These are phyloP conservation scores for Hymenoscyphus repandus DNA, from an alignment of 2,329 filamentous ascomycete species.

Conservation along the genomic window DNA sequence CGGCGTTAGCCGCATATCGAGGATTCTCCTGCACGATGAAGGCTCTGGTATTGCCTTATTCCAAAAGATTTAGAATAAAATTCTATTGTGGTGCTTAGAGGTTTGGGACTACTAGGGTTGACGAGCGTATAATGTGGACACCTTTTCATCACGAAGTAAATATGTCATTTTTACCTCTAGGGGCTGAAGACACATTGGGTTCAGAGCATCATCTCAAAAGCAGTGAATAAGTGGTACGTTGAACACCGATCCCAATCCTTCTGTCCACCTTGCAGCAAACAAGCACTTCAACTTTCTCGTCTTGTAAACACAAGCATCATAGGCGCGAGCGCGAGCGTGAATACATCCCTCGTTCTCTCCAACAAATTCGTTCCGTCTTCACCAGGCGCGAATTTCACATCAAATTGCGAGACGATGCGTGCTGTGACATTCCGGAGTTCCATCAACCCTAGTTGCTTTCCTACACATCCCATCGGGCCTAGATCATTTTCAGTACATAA, in stretches of 20 bases:
- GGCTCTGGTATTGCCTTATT: too few relatives aligned
- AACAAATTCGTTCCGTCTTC: constrained; percentile 15
- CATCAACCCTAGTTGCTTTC: constrained; percentile 20
- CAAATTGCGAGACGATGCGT: constrained; percentile 14
- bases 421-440: constrained; percentile 16
- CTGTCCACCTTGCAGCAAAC: background rate
- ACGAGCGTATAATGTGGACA: too few relatives aligned
- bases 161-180: too few relatives aligned
- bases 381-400: constrained; percentile 16
- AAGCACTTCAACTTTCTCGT: background rate
- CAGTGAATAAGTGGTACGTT: too few relatives aligned
- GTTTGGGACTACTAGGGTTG: too few relatives aligned
- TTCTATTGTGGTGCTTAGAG: too few relatives aligned
- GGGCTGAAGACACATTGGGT: too few relatives aligned
- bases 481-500: background rate
- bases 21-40: too few relatives aligned
- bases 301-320: constrained; percentile 17
- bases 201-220: too few relatives aligned
- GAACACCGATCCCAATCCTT: background rate
- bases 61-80: too few relatives aligned
- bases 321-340: constrained; percentile 14
- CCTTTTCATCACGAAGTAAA: too few relatives aligned
- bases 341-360: constrained; percentile 13
- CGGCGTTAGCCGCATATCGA: too few relatives aligned
- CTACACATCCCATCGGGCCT: constrained; percentile 18